phyloP scores from a whole-genome alignment of 805 yeast species.

The Pichia eremophila region DNA sequence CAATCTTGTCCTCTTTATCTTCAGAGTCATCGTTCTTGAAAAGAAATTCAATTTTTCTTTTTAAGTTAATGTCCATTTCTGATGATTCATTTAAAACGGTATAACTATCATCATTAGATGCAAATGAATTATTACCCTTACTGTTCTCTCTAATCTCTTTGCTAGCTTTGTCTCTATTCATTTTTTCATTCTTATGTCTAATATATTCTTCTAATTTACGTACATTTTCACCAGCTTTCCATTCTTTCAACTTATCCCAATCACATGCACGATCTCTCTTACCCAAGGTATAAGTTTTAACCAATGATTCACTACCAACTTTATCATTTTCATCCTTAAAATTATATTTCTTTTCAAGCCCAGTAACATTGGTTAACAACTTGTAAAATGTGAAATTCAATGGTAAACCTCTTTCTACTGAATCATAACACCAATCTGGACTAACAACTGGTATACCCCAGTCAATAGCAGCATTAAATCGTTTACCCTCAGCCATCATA shows the following conservation, averaged over 20 bases:
- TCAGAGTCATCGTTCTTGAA: neutral
- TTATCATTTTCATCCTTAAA: slow-evolving; percentile 12
- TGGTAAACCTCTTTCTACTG: slow-evolving; percentile 35
- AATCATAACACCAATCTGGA: slow-evolving; percentile 43
- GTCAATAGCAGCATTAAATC: slow-evolving; percentile 43
- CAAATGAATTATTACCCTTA: neutral
- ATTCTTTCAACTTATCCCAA: slow-evolving; percentile 8
- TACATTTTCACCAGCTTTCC: slow-evolving; percentile 8
- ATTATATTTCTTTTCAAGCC: slow-evolving; percentile 27
- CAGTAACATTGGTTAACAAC: slow-evolving; percentile 26
- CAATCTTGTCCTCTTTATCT: slow-evolving; percentile 12
- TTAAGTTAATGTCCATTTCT: neutral
- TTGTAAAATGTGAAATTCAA: slow-evolving; percentile 32
- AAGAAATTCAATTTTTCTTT: neutral
- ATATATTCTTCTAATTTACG: slow-evolving; percentile 6
- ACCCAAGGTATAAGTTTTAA: slow-evolving; percentile 10
- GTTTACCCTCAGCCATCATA: slow-evolving; percentile 40
- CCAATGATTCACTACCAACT: slow-evolving; percentile 3
- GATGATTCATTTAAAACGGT: neutral
- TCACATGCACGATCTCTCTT: slow-evolving; percentile 12
- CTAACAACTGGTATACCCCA: slow-evolving; percentile 49
- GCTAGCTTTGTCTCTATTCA: neutral
- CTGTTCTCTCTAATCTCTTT: neutral
- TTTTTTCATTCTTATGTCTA: neutral
- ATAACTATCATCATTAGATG: neutral